These are phyloP conservation scores for Penicilliopsis zonata DNA, from an alignment of 495 filamentous ascomycete genomes.

Conservation along the genomic window DNA sequence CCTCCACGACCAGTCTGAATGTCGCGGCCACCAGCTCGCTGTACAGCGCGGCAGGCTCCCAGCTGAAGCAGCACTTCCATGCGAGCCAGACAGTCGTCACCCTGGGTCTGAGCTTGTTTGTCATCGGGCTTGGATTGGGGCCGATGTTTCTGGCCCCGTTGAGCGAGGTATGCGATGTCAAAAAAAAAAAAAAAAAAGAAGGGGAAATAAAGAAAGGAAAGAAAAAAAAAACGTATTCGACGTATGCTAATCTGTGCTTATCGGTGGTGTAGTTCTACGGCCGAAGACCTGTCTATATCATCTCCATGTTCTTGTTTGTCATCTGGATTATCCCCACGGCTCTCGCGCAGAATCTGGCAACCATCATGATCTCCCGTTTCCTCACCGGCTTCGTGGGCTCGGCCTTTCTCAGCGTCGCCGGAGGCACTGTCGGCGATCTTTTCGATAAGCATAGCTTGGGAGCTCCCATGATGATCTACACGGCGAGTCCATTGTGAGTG, in stretches of 20 bases:
- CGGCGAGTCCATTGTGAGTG: background rate
- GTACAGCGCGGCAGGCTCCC: background rate
- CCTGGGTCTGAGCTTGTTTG: background rate
- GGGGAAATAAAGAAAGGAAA: too few species aligned
- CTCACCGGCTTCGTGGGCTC: constrained; percentile 75
- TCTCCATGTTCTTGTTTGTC: constrained; percentile 64
- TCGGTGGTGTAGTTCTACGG: constrained; percentile 65
- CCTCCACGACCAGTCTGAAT: background rate
- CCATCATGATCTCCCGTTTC: constrained; percentile 75
- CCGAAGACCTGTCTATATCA: constrained; percentile 70
- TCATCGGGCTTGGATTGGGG: background rate
- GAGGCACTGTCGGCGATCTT: constrained; percentile 84
- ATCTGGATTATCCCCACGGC: constrained; percentile 86
- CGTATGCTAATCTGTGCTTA: too few species aligned
- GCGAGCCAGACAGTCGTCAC: background rate
- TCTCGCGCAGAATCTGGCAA: constrained; percentile 69
- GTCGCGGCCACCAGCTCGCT: background rate
- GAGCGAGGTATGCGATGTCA: background rate
- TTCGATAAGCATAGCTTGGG: constrained; percentile 66
- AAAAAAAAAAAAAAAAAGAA: too few species aligned
- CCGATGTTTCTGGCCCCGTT: background rate
- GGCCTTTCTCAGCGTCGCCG: constrained; percentile 82
- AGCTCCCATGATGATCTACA: constrained; percentile 10
- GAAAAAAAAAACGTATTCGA: too few species aligned
- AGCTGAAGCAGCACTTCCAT: background rate